These are phyloP conservation scores for Erodium trifolium DNA, from an alignment of 441 rosid species.

Conservation along the genomic window DNA sequence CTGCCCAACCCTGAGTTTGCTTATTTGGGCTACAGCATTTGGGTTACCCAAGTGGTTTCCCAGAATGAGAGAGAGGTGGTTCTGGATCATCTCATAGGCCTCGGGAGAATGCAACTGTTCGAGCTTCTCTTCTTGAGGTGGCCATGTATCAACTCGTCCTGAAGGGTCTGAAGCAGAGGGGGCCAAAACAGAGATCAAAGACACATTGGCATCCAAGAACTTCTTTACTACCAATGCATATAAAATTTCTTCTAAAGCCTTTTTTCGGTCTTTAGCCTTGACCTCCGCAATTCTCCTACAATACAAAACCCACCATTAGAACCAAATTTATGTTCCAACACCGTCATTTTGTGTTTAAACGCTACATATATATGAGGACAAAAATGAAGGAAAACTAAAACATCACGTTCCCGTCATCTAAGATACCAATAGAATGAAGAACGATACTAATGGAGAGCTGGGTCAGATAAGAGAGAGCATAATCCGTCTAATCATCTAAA, in stretches of 20 bases:
- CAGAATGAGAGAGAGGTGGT: constrained; percentile 69
- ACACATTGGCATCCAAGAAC: constrained; percentile 80
- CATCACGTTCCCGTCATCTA: too few species aligned
- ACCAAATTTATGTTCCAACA: too few species aligned
- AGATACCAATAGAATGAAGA: too few species aligned
- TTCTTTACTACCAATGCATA: constrained; percentile 81
- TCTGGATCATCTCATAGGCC: constrained; percentile 90
- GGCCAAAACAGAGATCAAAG: constrained; percentile 55
- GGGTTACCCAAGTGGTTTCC: constrained; percentile 56
- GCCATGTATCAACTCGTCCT: constrained; percentile 56
- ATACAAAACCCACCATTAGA: neutral
- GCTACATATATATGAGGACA: too few species aligned
- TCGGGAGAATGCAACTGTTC: constrained; percentile 72
- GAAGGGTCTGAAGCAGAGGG: constrained; percentile 28
- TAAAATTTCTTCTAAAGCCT: constrained; percentile 70
- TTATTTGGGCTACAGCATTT: constrained; percentile 52
- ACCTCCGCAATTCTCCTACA: constrained; percentile 86
- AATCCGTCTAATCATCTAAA: too few species aligned
- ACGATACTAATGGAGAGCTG: too few species aligned
- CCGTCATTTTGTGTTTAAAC: too few species aligned
- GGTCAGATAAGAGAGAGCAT: too few species aligned
- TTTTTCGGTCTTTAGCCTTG: constrained; percentile 74
- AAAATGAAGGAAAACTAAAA: too few species aligned
- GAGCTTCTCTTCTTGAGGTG: constrained; percentile 51
- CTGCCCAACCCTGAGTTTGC: constrained; percentile 87